These are phyloP conservation scores for Coemansia sp. DNA, from an alignment of 192 early-diverging fungal species.

Conservation along the genomic window DNA sequence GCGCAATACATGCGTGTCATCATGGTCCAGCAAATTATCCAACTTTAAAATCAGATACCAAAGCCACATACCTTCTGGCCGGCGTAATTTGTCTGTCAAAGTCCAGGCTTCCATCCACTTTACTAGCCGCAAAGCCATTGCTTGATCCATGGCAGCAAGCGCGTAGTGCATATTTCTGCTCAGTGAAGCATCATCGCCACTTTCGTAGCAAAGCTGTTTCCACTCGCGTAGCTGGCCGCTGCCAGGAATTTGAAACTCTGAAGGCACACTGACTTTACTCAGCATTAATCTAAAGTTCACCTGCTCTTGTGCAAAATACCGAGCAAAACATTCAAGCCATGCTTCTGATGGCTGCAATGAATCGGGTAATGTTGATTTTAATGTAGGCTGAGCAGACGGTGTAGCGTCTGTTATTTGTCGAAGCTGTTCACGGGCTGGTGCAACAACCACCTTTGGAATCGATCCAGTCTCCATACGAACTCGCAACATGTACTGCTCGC, in stretches of 20 bases:
- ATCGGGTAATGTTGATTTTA: neutral
- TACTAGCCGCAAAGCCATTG: conserved; percentile 35
- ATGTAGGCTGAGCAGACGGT: neutral
- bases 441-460: conserved; percentile 24
- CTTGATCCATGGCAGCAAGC: conserved; percentile 35
- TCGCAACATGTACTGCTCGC: conserved; percentile 51
- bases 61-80: conserved; percentile 37
- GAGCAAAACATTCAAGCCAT: conserved; percentile 20
- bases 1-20: conserved; percentile 42
- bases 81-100: conserved; percentile 19
- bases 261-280: conserved; percentile 6
- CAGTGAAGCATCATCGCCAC: neutral
- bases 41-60: conserved; percentile 43
- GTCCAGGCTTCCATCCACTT: conserved; percentile 43
- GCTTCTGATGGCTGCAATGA: conserved; percentile 11
- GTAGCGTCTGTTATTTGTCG: neutral
- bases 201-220: conserved; percentile 37
- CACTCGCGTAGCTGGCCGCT: conserved; percentile 29
- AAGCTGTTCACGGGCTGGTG: conserved; percentile 15
- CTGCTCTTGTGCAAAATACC: conserved; percentile 17
- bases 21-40: conserved; percentile 39
- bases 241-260: conserved; percentile 11
- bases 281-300: conserved; percentile 6
- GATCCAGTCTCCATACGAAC: conserved; percentile 33
- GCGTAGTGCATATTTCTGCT: conserved; percentile 21